Percentiles rank a stretch among this genome's conserved stretches.
Evolutionary conservation across 305 asterid species (phyloP).

Genomic region (Withania somnifera): DNA sequence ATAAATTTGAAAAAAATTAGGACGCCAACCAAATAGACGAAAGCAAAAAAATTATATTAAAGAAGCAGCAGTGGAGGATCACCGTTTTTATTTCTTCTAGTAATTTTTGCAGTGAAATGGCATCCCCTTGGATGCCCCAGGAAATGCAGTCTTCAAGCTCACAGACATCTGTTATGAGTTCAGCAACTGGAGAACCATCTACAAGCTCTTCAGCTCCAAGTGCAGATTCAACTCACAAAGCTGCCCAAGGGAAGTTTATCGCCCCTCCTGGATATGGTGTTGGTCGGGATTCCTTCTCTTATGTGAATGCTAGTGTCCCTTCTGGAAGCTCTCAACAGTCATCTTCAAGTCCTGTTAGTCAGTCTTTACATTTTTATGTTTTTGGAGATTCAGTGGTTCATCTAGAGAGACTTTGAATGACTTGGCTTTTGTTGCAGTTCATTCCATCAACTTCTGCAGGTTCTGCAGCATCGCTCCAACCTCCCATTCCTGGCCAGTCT

Average conservation of each 20-base stretch:
- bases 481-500: slow-evolving; percentile 22
- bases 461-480: slow-evolving; percentile 14
- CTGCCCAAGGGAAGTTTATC: slow-evolving; percentile 11
- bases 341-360: slow-evolving; percentile 28
- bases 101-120: slow-evolving; percentile 14
- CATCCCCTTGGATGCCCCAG: slow-evolving; percentile 17
- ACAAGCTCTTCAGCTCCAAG: neutral
- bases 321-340: slow-evolving; percentile 23
- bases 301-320: slow-evolving; percentile 21
- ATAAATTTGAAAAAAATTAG: neutral
- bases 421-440: slow-evolving; percentile 18
- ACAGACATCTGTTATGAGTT: slow-evolving; percentile 8
- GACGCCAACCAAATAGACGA: neutral
- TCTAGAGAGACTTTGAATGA: neutral
- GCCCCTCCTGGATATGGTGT: slow-evolving; percentile 17
- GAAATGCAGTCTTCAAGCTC: slow-evolving; percentile 10
- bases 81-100: neutral
- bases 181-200: slow-evolving; percentile 9
- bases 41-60: neutral
- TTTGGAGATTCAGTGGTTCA: neutral
- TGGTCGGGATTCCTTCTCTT: slow-evolving; percentile 23
- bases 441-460: slow-evolving; percentile 19
- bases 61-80: neutral
- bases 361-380: neutral
- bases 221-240: slow-evolving; percentile 15